These are phyloP conservation scores for Talaromyces sp. DNA, from an alignment of 2,329 filamentous ascomycete genomes.

Conservation along the genomic window DNA sequence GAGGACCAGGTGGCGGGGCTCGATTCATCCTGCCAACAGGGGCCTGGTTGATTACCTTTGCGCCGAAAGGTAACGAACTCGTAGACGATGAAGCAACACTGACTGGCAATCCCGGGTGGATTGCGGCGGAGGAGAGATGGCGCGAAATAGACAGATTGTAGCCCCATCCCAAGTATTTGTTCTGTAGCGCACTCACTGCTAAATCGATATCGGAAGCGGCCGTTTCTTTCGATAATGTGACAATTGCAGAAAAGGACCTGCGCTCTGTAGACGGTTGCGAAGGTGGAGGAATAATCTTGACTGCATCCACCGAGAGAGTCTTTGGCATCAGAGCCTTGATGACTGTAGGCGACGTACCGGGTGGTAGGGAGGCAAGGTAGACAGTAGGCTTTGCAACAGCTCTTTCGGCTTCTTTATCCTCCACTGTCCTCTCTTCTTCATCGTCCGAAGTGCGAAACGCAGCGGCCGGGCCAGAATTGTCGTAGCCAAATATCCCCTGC, in stretches of 20 bases:
- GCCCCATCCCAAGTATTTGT: constrained; percentile 79
- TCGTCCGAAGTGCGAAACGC: constrained; percentile 42
- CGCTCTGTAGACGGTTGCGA: constrained; percentile 52
- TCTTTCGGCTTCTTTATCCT: constrained; percentile 41
- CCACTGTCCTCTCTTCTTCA: constrained; percentile 38
- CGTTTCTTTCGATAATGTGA: constrained; percentile 75
- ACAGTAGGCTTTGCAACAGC: constrained; percentile 52
- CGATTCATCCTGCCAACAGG: constrained; percentile 45
- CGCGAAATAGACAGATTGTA: constrained; percentile 76
- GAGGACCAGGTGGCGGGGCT: constrained; percentile 44
- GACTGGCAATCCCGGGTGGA: constrained; percentile 52
- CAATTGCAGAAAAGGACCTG: constrained; percentile 71
- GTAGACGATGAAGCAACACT: constrained; percentile 42
- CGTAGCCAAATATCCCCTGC: constrained; percentile 38
- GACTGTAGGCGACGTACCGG: constrained; percentile 46
- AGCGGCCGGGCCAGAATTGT: constrained; percentile 35
- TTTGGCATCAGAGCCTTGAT: constrained; percentile 48
- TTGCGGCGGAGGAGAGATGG: constrained; percentile 72
- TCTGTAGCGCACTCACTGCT: constrained; percentile 72
- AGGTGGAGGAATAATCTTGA: constrained; percentile 63
- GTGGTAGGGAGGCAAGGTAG: constrained; percentile 51
- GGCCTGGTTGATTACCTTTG: constrained; percentile 57
- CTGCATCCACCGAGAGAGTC: constrained; percentile 63
- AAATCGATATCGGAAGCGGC: constrained; percentile 78
- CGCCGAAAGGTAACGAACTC: constrained; percentile 69